Base-by-base conservation (phyloP, 306 rosid species). In the Quercus variabilis region DNA sequence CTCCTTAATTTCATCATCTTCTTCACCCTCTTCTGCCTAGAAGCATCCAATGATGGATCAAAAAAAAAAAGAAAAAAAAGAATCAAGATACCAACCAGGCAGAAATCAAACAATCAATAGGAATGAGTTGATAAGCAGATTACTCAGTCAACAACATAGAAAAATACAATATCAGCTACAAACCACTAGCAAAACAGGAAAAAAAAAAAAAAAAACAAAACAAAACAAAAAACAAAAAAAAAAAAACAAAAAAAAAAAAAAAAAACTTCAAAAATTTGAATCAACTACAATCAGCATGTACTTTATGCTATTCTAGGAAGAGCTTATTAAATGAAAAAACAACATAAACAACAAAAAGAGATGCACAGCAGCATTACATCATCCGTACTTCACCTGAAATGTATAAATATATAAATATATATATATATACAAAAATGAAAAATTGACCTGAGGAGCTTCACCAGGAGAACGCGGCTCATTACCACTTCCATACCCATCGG, bases 11-110 rank as follows among this genome's bases (percentile, higher is more conserved):
- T 94, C 98, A 0, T 92, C 97, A 30, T 91, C 93, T 57, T 89
- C 97, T 72, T 92, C 97, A 23, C 96, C 98, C 83, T 92, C 97
- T 82, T 91, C 97, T 1, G 98, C 98, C 98, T 94, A 85, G 20
- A 67, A 85, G 71, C 74, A 74, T 41, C 80, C 75, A 79, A 69
- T 59, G 65, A 74, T 21, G 55, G 69, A 74, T 21, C n/a, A 41
- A 59, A 6, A 10, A 73, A 26, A 13, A 5, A 5, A 73, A 26
- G 9, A 5, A 5, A 38, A 6, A 38, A 38, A 5, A 33, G 58
- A 19, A 70, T 63, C 72, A 81, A 13, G 78, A 51, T 80, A 60
- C 54, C 71, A n/a, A 46, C n/a, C 71, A 6, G 13, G 23, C 71
- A 67, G 25, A 67, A 31, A 67, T 33, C 71, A 17, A 33, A 2